Evolutionary conservation across 2,329 filamentous ascomycete species (phyloP).

Genomic region (Cylindrodendrum hubeiense): DNA sequence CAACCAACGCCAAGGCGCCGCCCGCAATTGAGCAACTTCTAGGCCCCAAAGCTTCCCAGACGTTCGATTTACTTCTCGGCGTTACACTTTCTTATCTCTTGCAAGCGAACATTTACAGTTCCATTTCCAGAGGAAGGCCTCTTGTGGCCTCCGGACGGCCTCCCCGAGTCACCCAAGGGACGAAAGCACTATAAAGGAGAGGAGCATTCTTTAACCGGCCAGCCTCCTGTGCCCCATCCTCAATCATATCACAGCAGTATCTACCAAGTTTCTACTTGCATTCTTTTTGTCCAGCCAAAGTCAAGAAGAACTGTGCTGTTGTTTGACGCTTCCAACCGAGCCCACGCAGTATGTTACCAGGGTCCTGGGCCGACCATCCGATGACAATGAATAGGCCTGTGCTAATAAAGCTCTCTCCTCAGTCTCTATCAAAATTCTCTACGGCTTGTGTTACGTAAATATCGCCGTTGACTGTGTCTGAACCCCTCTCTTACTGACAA

Average conservation of each 20-base stretch:
- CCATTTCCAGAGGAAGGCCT: neutral
- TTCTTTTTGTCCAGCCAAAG: neutral
- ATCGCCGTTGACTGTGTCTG: neutral
- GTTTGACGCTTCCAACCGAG: neutral
- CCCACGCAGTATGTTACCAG: neutral
- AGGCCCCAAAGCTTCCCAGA: neutral
- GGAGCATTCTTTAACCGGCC: neutral
- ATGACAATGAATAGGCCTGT: neutral
- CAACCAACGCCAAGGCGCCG: constrained; percentile 11
- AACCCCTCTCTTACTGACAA: neutral
- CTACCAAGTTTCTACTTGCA: neutral
- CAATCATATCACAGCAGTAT: neutral
- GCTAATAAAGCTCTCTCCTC: neutral
- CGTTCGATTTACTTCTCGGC: neutral
- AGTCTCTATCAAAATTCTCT: neutral
- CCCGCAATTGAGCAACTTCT: neutral
- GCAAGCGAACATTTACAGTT: neutral
- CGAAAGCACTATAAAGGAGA: neutral
- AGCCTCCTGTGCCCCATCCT: neutral
- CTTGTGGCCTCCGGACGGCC: neutral
- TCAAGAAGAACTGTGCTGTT: neutral
- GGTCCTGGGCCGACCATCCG: neutral
- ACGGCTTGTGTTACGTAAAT: neutral
- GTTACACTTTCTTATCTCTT: neutral
- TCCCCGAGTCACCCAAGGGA: neutral